Percentiles rank a stretch among this genome's conserved stretches.
These are phyloP conservation scores for Fibroporia radiculosa DNA, from an alignment of 768 basidiomycete genomes.

Conservation along the genomic window DNA sequence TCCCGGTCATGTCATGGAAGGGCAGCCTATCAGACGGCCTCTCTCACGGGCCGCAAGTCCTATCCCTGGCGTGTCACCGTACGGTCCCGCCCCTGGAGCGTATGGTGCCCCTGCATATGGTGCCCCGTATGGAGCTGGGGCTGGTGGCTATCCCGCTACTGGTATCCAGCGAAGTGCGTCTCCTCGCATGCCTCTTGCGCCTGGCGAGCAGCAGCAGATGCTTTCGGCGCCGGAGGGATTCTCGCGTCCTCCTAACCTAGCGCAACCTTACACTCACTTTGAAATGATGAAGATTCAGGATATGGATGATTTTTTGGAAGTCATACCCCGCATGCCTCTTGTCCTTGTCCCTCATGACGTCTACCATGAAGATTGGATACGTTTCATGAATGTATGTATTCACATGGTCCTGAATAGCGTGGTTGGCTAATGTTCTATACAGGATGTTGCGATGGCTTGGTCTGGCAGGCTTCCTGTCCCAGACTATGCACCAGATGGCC, in stretches of 20 bases:
- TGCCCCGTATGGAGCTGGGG: constrained; percentile 5
- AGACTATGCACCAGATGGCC: constrained; percentile 36
- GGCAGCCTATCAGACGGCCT: constrained; percentile 31
- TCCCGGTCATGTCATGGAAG: constrained; percentile 31
- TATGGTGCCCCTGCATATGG: constrained; percentile 9
- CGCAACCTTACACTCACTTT: constrained; percentile 62
- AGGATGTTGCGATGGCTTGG: constrained; percentile 77
- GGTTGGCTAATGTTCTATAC: constrained; percentile 1
- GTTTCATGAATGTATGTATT: constrained; percentile 61
- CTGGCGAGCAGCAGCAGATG: constrained; percentile 17
- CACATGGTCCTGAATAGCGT: neutral
- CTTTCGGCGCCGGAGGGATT: constrained; percentile 59
- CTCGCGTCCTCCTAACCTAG: constrained; percentile 61
- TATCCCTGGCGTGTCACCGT: constrained; percentile 7
- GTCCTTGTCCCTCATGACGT: constrained; percentile 73
- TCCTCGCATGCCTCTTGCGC: constrained; percentile 8
- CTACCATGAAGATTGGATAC: constrained; percentile 70
- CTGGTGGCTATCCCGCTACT: constrained; percentile 2
- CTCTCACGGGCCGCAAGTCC: constrained; percentile 11
- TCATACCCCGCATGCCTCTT: constrained; percentile 63
- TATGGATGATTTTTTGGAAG: constrained; percentile 67
- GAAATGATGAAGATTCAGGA: constrained; percentile 64
- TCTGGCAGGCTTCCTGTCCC: constrained; percentile 65
- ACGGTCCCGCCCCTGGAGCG: constrained; percentile 8
- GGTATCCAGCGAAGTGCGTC: constrained; percentile 11